These are phyloP conservation scores for Colletotrichum plurivorum DNA, from an alignment of 2,329 filamentous ascomycete genomes.

Conservation along the genomic window DNA sequence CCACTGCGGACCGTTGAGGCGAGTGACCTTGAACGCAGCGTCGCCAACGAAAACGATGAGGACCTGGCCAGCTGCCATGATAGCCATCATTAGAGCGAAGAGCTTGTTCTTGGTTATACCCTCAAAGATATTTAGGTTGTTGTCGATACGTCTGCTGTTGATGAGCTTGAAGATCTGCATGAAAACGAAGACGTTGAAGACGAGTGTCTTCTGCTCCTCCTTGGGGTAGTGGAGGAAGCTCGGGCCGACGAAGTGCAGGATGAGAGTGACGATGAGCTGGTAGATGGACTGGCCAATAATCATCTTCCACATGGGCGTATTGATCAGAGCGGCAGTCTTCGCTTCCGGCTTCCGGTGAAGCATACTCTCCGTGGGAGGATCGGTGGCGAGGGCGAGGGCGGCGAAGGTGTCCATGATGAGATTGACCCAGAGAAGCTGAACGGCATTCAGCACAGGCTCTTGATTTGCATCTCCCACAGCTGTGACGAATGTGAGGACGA, in stretches of 20 bases:
- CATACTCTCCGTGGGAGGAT: slow-evolving; percentile 78
- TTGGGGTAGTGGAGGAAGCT: slow-evolving; percentile 67
- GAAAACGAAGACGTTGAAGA: slow-evolving; percentile 90
- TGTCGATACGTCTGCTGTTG: slow-evolving; percentile 82
- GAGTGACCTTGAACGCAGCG: slow-evolving; percentile 68
- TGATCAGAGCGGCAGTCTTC: slow-evolving; percentile 81
- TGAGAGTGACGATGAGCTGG: slow-evolving; percentile 78
- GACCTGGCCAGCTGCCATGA: slow-evolving; percentile 81
- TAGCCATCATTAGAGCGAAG: slow-evolving; percentile 76
- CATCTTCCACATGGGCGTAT: slow-evolving; percentile 89
- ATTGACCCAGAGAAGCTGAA: slow-evolving; percentile 87
- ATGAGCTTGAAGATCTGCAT: slow-evolving; percentile 87
- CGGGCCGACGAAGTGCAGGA: slow-evolving; percentile 75
- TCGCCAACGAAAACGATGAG: slow-evolving; percentile 82
- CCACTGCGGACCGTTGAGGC: slow-evolving; percentile 74
- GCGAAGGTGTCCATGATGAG: slow-evolving; percentile 90
- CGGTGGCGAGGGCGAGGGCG: slow-evolving; percentile 81
- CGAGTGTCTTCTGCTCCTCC: slow-evolving; percentile 69
- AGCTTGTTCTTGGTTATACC: slow-evolving; percentile 77
- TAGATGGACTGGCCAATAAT: slow-evolving; percentile 86
- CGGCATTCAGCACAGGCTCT: slow-evolving; percentile 80
- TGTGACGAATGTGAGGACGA: slow-evolving; percentile 82
- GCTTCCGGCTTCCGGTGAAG: slow-evolving; percentile 81
- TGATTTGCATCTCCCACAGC: slow-evolving; percentile 76
- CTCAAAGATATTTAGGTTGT: slow-evolving; percentile 82